Percentiles rank a stretch among this genome's conserved stretches.
These are phyloP conservation scores for Hemileia vastatrix DNA, from an alignment of 1,284 basidiomycete genomes.

Conservation along the genomic window DNA sequence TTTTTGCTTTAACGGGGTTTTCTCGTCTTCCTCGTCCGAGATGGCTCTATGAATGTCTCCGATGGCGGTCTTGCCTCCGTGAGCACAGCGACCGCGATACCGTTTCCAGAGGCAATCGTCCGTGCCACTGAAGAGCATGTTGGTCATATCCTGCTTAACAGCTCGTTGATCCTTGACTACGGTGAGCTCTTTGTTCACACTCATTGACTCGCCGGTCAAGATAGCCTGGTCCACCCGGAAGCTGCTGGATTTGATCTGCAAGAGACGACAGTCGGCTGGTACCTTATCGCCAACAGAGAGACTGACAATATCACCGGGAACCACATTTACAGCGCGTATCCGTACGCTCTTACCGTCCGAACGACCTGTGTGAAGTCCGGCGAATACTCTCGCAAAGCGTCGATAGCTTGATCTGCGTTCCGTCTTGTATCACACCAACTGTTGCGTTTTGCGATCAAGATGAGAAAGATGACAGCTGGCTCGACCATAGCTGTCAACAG, in stretches of 20 bases:
- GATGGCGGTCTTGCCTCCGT: slow-evolving; percentile 78
- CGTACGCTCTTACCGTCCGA: slow-evolving; percentile 60
- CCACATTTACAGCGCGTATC: slow-evolving; percentile 71
- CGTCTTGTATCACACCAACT: slow-evolving; percentile 88
- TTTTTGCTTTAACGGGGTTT: slow-evolving; percentile 88
- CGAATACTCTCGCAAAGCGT: slow-evolving; percentile 85
- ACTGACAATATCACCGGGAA: slow-evolving; percentile 80
- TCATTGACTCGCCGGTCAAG: slow-evolving; percentile 79
- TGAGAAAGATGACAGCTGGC: slow-evolving; percentile 80
- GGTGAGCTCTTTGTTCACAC: slow-evolving; percentile 66
- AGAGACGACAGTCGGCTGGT: slow-evolving; percentile 78
- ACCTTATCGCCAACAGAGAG: slow-evolving; percentile 86
- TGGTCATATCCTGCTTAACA: slow-evolving; percentile 90
- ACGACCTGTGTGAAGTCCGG: slow-evolving; percentile 86
- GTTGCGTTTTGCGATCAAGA: slow-evolving; percentile 81
- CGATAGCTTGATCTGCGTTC: slow-evolving; percentile 86
- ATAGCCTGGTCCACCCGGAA: slow-evolving; percentile 90
- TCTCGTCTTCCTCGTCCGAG: slow-evolving; percentile 69
- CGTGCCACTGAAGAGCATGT: slow-evolving; percentile 89
- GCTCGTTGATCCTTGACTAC: slow-evolving; percentile 60
- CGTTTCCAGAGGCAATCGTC: slow-evolving; percentile 80
- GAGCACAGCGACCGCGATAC: slow-evolving; percentile 68
- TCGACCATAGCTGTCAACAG: slow-evolving; percentile 72
- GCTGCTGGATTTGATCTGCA: slow-evolving; percentile 74
- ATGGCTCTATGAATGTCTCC: slow-evolving; percentile 92